These are phyloP conservation scores for Ensete glaucum DNA, from an alignment of 176 grass and related monocot species.

Conservation along the genomic window DNA sequence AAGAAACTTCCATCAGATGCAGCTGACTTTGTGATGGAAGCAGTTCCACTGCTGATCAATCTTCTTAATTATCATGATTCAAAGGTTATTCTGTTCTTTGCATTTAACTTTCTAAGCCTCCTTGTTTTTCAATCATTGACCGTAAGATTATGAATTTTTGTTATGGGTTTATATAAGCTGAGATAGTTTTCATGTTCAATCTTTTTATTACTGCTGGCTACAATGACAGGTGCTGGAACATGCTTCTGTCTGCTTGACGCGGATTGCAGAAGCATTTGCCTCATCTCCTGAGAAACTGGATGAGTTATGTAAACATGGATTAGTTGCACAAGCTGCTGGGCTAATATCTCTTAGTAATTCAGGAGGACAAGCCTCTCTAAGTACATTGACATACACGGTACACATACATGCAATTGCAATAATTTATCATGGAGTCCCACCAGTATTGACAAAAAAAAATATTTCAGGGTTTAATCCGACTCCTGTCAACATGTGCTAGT, in stretches of 20 bases:
- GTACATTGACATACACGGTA: slow-evolving; percentile 84
- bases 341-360: slow-evolving; percentile 66
- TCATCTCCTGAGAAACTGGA: slow-evolving; percentile 67
- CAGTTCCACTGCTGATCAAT: slow-evolving; percentile 79
- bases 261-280: slow-evolving; percentile 72
- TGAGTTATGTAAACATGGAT: slow-evolving; percentile 72
- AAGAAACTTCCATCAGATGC: slow-evolving; percentile 90
- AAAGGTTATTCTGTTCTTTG: slow-evolving; percentile 36
- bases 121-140: background rate
- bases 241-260: slow-evolving; percentile 76
- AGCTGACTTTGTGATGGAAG: slow-evolving; percentile 90
- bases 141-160: background rate
- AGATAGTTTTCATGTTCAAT: background rate
- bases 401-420: background rate
- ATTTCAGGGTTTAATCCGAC: slow-evolving; percentile 66
- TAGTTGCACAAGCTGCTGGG: slow-evolving; percentile 68
- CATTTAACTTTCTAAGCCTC: background rate
- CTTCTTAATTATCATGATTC: slow-evolving; percentile 84
- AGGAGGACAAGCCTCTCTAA: slow-evolving; percentile 59
- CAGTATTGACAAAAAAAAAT: slow-evolving; percentile 2
- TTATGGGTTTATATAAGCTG: background rate
- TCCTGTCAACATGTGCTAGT: slow-evolving; percentile 68
- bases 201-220: background rate
- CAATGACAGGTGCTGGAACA: slow-evolving; percentile 58
- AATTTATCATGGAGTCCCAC: background rate